phyloP scores from a whole-genome alignment of 192 early-diverging fungal species.

The Podila minutissima region DNA sequence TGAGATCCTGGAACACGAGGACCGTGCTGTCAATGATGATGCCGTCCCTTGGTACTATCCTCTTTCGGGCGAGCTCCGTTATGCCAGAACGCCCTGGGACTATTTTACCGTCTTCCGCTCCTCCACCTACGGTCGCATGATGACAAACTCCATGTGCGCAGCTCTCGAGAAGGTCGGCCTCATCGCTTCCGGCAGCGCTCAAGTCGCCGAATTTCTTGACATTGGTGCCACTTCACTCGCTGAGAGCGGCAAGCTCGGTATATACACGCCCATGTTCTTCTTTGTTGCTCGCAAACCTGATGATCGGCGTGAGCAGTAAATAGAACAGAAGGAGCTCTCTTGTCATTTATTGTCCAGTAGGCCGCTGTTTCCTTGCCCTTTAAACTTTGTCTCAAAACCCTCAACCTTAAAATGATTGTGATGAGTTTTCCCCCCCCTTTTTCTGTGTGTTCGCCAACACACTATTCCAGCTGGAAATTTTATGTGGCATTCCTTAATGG shows the following conservation, averaged over 20 bases:
- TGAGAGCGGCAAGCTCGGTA: constrained; percentile 76
- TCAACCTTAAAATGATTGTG: too few species aligned
- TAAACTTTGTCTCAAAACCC: too few species aligned
- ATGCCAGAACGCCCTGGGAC: constrained; percentile 30
- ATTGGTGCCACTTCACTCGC: constrained; percentile 84
- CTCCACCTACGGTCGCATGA: constrained; percentile 65
- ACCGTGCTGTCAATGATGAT: constrained; percentile 61
- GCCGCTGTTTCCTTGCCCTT: neutral
- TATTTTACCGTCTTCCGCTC: constrained; percentile 45
- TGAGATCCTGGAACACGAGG: constrained; percentile 72
- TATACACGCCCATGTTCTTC: constrained; percentile 95
- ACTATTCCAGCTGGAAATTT: too few species aligned
- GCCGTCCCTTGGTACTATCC: constrained; percentile 74
- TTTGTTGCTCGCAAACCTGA: constrained; percentile 73
- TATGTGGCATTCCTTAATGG: too few species aligned
- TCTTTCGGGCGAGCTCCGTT: constrained; percentile 60
- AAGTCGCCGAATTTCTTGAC: constrained; percentile 81
- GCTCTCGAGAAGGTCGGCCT: constrained; percentile 79
- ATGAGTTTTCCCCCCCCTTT: too few species aligned
- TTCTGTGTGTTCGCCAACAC: too few species aligned
- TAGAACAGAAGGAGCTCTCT: neutral
- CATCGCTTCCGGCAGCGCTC: constrained; percentile 78
- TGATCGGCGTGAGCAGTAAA: constrained; percentile 2
- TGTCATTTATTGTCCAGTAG: neutral
- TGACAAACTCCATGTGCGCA: constrained; percentile 78